Conservation (phyloP, 2,329 filamentous ascomycete species). For the Tolypocladium nubicola region DNA sequence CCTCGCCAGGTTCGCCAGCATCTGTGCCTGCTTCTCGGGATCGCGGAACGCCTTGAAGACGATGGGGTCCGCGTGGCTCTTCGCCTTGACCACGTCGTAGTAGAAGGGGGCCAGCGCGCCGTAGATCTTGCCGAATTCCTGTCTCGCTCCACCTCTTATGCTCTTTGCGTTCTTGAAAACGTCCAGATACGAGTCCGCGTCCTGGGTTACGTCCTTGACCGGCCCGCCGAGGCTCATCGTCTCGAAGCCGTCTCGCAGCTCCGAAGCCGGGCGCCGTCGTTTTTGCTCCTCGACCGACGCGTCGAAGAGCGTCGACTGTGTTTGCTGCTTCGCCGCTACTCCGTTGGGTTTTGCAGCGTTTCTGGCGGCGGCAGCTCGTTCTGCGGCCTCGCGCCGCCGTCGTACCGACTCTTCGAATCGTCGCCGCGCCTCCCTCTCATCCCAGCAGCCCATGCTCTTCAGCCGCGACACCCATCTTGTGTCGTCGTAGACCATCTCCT, state of each 20-base stretch:
- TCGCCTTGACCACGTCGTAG: conserved; percentile 62
- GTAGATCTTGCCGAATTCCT: conserved; percentile 87
- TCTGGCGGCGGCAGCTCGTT: conserved; percentile 9
- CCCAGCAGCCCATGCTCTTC: conserved; percentile 83
- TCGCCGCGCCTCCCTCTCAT: conserved; percentile 74
- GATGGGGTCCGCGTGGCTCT: conserved; percentile 67
- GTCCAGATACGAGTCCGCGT: conserved; percentile 54
- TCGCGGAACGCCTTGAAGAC: conserved; percentile 81
- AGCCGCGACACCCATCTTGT: conserved; percentile 85
- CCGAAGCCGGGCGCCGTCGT: conserved; percentile 26
- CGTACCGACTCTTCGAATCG: conserved; percentile 64
- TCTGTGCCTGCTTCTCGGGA: conserved; percentile 81
- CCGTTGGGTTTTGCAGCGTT: conserved; percentile 7
- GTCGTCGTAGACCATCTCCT: conserved; percentile 98
- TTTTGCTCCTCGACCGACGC: conserved; percentile 56
- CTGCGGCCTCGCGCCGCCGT: conserved; percentile 45
- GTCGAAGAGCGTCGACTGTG: conserved; percentile 57
- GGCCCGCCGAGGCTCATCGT: conserved; percentile 49
- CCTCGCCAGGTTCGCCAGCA: conserved; percentile 68
- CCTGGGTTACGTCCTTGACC: conserved; percentile 36
- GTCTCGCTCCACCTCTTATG: conserved; percentile 70
- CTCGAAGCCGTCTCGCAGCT: conserved; percentile 62
- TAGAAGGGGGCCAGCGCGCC: conserved; percentile 85
- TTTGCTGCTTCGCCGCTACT: conserved; percentile 8
- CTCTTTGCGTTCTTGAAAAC: conserved; percentile 65